These are phyloP conservation scores for Lachancea kluyveri DNA, from an alignment of 805 yeast genomes.

Conservation along the genomic window DNA sequence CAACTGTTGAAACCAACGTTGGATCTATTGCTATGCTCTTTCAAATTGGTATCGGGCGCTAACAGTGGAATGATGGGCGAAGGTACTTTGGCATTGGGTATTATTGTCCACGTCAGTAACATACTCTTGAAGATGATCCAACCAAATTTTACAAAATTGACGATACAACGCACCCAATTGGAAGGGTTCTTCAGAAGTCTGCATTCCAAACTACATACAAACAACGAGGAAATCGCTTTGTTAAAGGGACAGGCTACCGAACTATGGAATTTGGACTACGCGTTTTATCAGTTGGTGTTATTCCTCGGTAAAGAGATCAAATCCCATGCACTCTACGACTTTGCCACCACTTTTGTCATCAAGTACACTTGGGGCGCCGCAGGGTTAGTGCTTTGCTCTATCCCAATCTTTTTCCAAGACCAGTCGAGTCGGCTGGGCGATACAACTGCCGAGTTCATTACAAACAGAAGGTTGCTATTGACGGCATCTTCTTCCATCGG, in stretches of 20 bases:
- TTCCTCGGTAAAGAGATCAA: constrained; percentile 72
- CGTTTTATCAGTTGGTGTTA: constrained; percentile 74
- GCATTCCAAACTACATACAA: constrained; percentile 74
- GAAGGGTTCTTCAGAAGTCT: constrained; percentile 81
- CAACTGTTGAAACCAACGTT: constrained; percentile 79
- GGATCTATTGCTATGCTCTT: constrained; percentile 74
- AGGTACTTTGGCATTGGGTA: constrained; percentile 70
- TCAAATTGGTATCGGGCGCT: constrained; percentile 52
- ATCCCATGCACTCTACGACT: constrained; percentile 72
- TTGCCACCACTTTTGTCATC: constrained; percentile 81
- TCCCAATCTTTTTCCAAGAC: constrained; percentile 67
- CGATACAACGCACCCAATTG: constrained; percentile 66
- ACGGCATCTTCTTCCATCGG: constrained; percentile 87
- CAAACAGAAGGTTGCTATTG: constrained; percentile 76
- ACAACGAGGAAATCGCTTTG: constrained; percentile 83
- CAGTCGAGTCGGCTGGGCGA: constrained; percentile 23
- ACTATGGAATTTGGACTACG: constrained; percentile 65
- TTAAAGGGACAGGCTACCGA: constrained; percentile 78
- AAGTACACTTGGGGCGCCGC: constrained; percentile 96
- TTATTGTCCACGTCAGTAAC: constrained; percentile 77
- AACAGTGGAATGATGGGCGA: constrained; percentile 48
- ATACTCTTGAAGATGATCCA: constrained; percentile 65
- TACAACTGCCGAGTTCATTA: constrained; percentile 77
- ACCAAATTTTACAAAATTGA: constrained; percentile 83
- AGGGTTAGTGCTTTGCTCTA: constrained; percentile 79